Conservation (phyloP, 2,329 filamentous ascomycete genomes). For the Aspergillus hiratsukae region DNA sequence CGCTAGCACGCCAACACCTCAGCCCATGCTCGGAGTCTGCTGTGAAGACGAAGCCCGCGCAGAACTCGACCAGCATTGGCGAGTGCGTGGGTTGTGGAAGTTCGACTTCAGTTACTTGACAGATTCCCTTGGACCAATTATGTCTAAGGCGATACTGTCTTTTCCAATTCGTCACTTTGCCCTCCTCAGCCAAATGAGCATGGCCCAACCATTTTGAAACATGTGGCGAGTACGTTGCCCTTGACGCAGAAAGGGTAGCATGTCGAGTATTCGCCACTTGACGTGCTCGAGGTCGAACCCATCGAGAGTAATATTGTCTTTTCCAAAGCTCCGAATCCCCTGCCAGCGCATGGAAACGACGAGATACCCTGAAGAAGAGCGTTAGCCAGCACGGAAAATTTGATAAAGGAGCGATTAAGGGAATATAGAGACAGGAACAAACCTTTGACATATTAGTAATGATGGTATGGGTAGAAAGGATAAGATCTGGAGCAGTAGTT, state of each 20-base stretch:
- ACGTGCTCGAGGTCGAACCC: constrained; percentile 75
- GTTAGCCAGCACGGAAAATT: not conserved
- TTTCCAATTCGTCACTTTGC: constrained; percentile 69
- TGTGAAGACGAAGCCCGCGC: constrained; percentile 72
- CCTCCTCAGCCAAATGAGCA: constrained; percentile 50
- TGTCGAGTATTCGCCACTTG: constrained; percentile 65
- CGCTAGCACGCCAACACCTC: constrained; percentile 70
- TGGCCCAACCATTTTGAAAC: constrained; percentile 61
- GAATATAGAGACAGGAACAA: constrained; percentile 9
- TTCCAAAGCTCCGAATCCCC: constrained; percentile 90
- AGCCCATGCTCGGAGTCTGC: constrained; percentile 66
- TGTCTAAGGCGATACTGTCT: constrained; percentile 80
- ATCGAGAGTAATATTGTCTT: constrained; percentile 77
- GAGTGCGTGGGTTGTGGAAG: constrained; percentile 55
- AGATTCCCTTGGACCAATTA: constrained; percentile 84
- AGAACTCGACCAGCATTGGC: constrained; percentile 68
- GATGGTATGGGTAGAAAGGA: constrained; percentile 67
- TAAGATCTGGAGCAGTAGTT: constrained; percentile 79
- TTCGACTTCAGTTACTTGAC: constrained; percentile 72
- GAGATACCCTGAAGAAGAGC: constrained; percentile 48
- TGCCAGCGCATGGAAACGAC: constrained; percentile 66
- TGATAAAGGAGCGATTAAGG: not conserved
- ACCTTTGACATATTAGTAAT: constrained; percentile 62
- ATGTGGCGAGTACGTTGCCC: constrained; percentile 50
- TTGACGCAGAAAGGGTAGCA: constrained; percentile 31